A percentile compares a stretch with the other conserved stretches of the same genome.
Evolutionary conservation across 257 asterid species (phyloP).

Genomic region (Solanum rostratum): DNA sequence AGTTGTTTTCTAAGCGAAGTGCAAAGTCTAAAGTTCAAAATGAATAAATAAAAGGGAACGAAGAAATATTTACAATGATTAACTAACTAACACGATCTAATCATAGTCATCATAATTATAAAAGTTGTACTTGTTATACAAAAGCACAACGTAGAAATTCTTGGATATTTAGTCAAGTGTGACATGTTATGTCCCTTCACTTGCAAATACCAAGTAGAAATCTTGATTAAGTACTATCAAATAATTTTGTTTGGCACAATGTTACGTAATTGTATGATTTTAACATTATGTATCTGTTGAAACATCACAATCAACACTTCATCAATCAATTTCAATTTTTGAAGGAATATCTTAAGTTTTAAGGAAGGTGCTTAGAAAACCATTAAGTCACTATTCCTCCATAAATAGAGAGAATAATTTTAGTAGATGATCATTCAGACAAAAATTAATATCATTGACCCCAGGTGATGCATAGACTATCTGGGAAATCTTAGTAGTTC

Average conservation of each 20-base stretch:
- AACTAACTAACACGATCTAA: too few species aligned
- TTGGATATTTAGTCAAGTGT: neutral
- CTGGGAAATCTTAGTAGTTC: too few species aligned
- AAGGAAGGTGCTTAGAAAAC: neutral
- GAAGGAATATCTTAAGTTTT: neutral
- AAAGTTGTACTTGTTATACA: neutral
- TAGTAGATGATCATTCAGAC: too few species aligned
- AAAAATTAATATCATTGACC: too few species aligned
- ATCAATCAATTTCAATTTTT: neutral
- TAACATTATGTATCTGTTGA: neutral
- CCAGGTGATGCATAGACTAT: too few species aligned
- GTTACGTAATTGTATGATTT: neutral
- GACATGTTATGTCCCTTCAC: neutral
- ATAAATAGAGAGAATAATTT: too few species aligned
- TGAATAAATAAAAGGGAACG: too few species aligned
- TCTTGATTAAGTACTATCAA: neutral
- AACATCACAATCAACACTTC: neutral
- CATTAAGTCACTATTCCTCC: too few species aligned
- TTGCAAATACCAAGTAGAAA: neutral
- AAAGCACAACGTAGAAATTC: neutral
- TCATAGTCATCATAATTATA: too few species aligned
- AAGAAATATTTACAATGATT: too few species aligned
- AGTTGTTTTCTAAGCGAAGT: too few species aligned
- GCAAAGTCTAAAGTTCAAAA: too few species aligned
- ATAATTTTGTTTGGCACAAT: neutral